Conservation (phyloP, 2,329 filamentous ascomycete species). For the Shiraia sp. region DNA sequence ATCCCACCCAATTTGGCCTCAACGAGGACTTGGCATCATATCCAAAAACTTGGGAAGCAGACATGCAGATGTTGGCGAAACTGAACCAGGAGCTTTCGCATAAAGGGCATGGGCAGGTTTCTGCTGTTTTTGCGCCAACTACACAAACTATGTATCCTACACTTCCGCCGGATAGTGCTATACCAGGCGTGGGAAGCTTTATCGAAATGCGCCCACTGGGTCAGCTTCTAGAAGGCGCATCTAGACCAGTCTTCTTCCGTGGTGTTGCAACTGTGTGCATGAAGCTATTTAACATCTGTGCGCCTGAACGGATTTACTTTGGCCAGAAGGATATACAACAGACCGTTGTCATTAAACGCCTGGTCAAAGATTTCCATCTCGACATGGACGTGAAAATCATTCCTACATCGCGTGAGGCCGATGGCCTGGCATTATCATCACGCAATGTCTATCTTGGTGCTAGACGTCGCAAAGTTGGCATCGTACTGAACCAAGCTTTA, state of each 20-base stretch:
- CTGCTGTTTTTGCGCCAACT: conserved; percentile 83
- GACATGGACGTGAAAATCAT: conserved; percentile 74
- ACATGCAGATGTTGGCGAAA: conserved; percentile 67
- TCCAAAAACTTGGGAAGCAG: conserved; percentile 83
- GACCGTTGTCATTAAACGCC: conserved; percentile 81
- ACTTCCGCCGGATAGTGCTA: conserved; percentile 71
- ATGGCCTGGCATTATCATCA: conserved; percentile 89
- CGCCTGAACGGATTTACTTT: conserved; percentile 82
- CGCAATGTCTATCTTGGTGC: conserved; percentile 89
- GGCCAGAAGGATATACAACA: conserved; percentile 98
- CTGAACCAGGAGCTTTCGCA: conserved; percentile 74
- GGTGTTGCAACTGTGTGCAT: conserved; percentile 96
- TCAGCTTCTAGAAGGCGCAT: conserved; percentile 79
- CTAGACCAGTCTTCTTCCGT: conserved; percentile 90
- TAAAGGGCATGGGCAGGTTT: conserved; percentile 64
- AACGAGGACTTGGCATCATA: conserved; percentile 88
- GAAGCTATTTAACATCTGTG: conserved; percentile 85
- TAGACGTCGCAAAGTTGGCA: conserved; percentile 71
- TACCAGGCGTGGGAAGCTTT: conserved; percentile 81
- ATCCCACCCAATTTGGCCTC: conserved; percentile 92
- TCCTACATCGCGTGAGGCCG: conserved; percentile 73
- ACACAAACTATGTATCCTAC: conserved; percentile 87
- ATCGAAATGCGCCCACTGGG: conserved; percentile 87
- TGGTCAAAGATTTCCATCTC: conserved; percentile 87
- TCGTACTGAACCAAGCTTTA: conserved; percentile 72